A percentile compares a stretch with the other conserved stretches of the same genome.
These are phyloP conservation scores for Pseudocercospora fijiensis DNA, from an alignment of 2,329 filamentous ascomycete genomes.

Conservation along the genomic window DNA sequence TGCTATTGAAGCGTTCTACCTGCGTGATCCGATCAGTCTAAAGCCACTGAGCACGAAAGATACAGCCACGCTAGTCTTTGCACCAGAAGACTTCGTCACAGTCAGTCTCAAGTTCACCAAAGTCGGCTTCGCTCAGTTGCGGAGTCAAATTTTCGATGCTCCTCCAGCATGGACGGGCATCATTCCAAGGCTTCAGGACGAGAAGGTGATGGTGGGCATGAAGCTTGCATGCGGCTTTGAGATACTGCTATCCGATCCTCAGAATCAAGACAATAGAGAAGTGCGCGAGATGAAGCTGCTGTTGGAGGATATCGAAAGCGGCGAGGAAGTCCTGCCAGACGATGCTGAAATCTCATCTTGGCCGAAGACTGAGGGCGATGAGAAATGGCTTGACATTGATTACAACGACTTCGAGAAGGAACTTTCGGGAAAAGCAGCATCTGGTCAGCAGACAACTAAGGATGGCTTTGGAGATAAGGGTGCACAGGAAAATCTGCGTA, in stretches of 20 bases:
- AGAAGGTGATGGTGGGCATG: slow-evolving; percentile 70
- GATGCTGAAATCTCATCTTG: slow-evolving; percentile 72
- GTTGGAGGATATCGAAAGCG: slow-evolving; percentile 71
- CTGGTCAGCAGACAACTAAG: slow-evolving; percentile 16
- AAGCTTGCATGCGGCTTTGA: slow-evolving; percentile 89
- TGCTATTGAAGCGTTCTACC: slow-evolving; percentile 87
- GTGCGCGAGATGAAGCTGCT: slow-evolving; percentile 75
- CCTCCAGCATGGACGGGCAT: slow-evolving; percentile 58
- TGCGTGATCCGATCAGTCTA: slow-evolving; percentile 76
- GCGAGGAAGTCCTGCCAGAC: slow-evolving; percentile 68
- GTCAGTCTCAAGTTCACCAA: slow-evolving; percentile 80
- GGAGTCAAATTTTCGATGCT: slow-evolving; percentile 74
- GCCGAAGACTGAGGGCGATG: slow-evolving; percentile 73
- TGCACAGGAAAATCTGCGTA: slow-evolving; percentile 74
- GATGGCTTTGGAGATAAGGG: slow-evolving; percentile 60
- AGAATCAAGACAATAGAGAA: slow-evolving; percentile 65
- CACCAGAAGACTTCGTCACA: slow-evolving; percentile 75
- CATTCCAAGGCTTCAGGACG: slow-evolving; percentile 40
- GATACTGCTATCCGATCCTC: slow-evolving; percentile 70
- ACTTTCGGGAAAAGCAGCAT: slow-evolving; percentile 52
- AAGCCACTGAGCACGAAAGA: slow-evolving; percentile 63
- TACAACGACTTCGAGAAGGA: slow-evolving; percentile 86
- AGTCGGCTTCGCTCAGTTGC: slow-evolving; percentile 85
- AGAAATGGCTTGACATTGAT: slow-evolving; percentile 88
- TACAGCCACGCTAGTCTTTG: slow-evolving; percentile 60